A percentile compares a stretch with the other conserved stretches of the same genome.
These are phyloP conservation scores for Pelargonium hybrid DNA, from an alignment of 441 rosid species.

Conservation along the genomic window DNA sequence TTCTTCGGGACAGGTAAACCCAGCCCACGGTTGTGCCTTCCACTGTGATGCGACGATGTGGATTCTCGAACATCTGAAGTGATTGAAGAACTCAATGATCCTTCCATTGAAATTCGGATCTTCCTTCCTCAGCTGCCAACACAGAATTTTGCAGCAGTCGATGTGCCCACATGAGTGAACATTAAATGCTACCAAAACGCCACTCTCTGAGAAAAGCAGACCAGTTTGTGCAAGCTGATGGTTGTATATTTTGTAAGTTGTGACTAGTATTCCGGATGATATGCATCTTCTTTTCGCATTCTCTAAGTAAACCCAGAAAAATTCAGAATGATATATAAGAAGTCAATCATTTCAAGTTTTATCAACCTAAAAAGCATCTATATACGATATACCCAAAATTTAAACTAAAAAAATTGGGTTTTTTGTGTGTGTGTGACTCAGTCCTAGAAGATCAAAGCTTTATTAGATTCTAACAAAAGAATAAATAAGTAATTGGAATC, in stretches of 20 bases:
- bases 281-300: slow-evolving; percentile 21
- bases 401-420: no score
- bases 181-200: slow-evolving; percentile 14
- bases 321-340: background rate
- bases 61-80: slow-evolving; percentile 29
- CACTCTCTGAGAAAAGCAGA: slow-evolving; percentile 11
- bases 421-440: background rate
- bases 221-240: slow-evolving; percentile 11
- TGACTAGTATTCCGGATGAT: background rate
- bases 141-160: slow-evolving; percentile 19
- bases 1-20: slow-evolving; percentile 51
- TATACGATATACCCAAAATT: no score
- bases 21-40: slow-evolving; percentile 36
- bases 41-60: slow-evolving; percentile 24
- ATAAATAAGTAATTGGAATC: background rate
- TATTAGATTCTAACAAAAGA: background rate
- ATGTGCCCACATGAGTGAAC: slow-evolving; percentile 20
- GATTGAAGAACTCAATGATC: slow-evolving; percentile 24
- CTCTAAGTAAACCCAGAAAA: slow-evolving; percentile 21
- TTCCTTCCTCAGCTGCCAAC: slow-evolving; percentile 20
- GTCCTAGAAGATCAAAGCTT: background rate
- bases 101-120: slow-evolving; percentile 35
- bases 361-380: background rate
- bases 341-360: slow-evolving; percentile 1
- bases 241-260: slow-evolving; percentile 6